Evolutionary conservation across 2,329 filamentous ascomycete species (phyloP), one percentile per base, ranked within the genome.

Genomic region (Magnaporthales sp.): DNA sequence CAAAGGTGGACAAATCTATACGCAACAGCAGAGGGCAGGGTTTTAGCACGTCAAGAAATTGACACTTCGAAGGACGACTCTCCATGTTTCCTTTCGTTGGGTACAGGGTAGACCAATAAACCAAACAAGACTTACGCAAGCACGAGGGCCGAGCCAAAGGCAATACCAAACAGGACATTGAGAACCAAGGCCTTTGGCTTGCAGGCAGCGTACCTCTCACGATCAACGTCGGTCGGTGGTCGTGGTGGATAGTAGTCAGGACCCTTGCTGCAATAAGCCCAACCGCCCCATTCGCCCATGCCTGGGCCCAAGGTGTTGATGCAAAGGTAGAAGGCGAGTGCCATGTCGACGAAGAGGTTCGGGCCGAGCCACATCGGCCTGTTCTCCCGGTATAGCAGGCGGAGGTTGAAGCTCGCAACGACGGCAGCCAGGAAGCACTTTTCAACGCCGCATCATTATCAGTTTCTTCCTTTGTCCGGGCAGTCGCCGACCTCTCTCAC

Each of bases 281-380:
- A 11, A 9, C 26, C 15, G 15, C 31, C 60, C 27, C 15, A 11
- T 10, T 31, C 15, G 15, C 31, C 60, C 60, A 19, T 15, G 15
- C 10, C 22, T 7, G 3, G 15, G 27, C 13, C 56, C 3, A 27
- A 13, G 63, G 31, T 62, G 27, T 11, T 13, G 29, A 6, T n/a
- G n/a, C 6, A 13, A 10, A 65, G 27, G 51, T 29, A 19, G 19
- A 61, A 51, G 56, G 30, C 51, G 9, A 66, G 29, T 2, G 26
- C 22, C 63, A 54, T 62, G 27, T 66, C 64, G n/a, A 61, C 56
- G n/a, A 61, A 22, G 22, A 62, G 22, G 29, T 66, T 66, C n/a
- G 31, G n/a, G 29, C 64, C 27, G 7, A 61, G 54, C 64, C 64
- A 66, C n/a, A 62, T 24, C 29, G 64, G 29, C 51, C 8, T 32